phyloP scores from a whole-genome alignment of 768 basidiomycete genomes.

The Leucocoprinus leucothites region DNA sequence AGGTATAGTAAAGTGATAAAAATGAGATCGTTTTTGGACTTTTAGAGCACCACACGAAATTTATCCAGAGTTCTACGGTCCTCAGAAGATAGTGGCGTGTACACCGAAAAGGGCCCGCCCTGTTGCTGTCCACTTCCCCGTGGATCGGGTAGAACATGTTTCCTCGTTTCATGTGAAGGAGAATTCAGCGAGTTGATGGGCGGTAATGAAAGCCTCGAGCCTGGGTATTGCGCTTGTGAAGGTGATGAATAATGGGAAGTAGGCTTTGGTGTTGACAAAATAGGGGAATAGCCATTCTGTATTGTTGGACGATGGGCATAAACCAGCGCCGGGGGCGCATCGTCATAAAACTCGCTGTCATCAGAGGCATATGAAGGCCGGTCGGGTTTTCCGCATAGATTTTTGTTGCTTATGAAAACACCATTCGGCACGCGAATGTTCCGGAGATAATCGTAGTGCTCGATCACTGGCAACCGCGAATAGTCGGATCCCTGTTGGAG shows the following conservation, averaged over 20 bases:
- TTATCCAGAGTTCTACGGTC: conserved; percentile 57
- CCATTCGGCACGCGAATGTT: conserved; percentile 64
- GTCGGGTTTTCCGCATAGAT: conserved; percentile 37
- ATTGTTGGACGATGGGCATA: conserved; percentile 16
- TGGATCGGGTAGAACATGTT: conserved; percentile 2
- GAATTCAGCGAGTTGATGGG: conserved; percentile 2
- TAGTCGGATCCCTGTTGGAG: conserved; percentile 61
- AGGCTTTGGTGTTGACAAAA: conserved; percentile 15
- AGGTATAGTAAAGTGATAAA: not conserved
- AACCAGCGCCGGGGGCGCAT: conserved; percentile 17
- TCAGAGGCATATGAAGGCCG: conserved; percentile 44
- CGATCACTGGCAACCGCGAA: conserved; percentile 64
- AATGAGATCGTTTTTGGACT: not conserved
- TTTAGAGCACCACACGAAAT: conserved; percentile 40
- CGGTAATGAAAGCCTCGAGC: conserved; percentile 3
- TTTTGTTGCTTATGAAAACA: conserved; percentile 71
- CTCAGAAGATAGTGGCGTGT: conserved; percentile 49
- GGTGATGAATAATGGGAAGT: conserved; percentile 1
- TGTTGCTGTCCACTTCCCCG: conserved; percentile 5
- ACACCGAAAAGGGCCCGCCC: conserved; percentile 16
- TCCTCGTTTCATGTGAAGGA: conserved; percentile 7
- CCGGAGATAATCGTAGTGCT: conserved; percentile 72
- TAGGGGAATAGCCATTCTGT: conserved; percentile 14
- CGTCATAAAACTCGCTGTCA: conserved; percentile 39
- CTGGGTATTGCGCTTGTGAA: conserved; percentile 10